Evolutionary conservation across 345 rosid genomes (phyloP), one percentile per base, ranked within the genome.

Genomic region (Brassica carinata): DNA sequence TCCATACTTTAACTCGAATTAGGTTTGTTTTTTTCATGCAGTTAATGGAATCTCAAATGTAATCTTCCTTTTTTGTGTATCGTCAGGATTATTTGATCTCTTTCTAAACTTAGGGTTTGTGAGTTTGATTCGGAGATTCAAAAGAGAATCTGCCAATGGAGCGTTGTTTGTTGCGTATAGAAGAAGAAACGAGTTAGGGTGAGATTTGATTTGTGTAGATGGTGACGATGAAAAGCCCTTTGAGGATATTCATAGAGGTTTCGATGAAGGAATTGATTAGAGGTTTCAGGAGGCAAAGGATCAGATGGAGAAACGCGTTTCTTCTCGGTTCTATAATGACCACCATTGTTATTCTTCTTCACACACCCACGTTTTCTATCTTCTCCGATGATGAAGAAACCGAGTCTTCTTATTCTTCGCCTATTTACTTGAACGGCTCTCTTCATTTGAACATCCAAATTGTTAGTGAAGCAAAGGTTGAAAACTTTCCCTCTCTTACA

Each of bases 301-400:
- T 86, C 71, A 84, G 62, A 82, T 84, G 87, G 92, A 90, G 90
- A 85, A 88, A 87, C 38, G 75, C 85, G 62, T 74, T 92, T 69
- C 78, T 85, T 53, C 77, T 81, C 6, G 92, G 91, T 77, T 85
- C 81, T 43, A 0, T 87, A 11, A 43, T 85, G 79, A 86, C 95
- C 61, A 67, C 89, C 9, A 75, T 83, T 62, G 90, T 87, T 23
- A 26, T 89, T 79, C 72, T 88, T 38, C 84, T 90, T 83, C 95
- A 88, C 40, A 79, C 84, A 33, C 77, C 82, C 11, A 63, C 83
- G n/a, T 77, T 84, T 71, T 38, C 79, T 3, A 77, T 83, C 33
- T 69, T 80, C 74, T 74, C 85, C 18, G 82, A 77, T 51, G 82
- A 75, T 3, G 51, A 81, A 29, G 67, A 62, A 45, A 66, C 77